A percentile compares a stretch with the other conserved stretches of the same genome.
phyloP scores from a whole-genome alignment of 2,329 filamentous ascomycete species.

The Dothideomycetidae sp. region DNA sequence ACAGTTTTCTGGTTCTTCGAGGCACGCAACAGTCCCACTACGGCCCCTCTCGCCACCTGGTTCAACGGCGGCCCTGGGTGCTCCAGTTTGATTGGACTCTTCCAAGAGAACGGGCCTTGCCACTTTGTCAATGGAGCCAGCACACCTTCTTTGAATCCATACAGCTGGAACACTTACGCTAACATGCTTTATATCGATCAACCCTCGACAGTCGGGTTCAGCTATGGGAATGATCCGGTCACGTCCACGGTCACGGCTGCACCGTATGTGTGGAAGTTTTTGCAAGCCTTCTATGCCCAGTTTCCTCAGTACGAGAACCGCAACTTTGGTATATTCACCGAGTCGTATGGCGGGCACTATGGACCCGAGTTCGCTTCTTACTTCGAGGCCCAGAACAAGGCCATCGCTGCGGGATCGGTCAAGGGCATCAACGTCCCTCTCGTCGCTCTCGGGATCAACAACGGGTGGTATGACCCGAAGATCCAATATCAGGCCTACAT shows the following conservation, averaged over 20 bases:
- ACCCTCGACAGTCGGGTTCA: slow-evolving; percentile 29
- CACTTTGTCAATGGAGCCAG: slow-evolving; percentile 27
- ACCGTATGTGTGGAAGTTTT: slow-evolving; percentile 40
- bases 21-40: slow-evolving; percentile 33
- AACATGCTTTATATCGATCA: slow-evolving; percentile 29
- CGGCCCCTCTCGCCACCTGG: slow-evolving; percentile 43
- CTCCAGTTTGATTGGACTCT: slow-evolving; percentile 49
- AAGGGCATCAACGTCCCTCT: slow-evolving; percentile 29
- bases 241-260: slow-evolving; percentile 34
- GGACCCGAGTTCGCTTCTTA: slow-evolving; percentile 45
- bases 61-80: slow-evolving; percentile 51
- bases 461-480: slow-evolving; percentile 40
- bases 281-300: slow-evolving; percentile 33
- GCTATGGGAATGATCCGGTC: slow-evolving; percentile 25
- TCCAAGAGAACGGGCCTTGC: slow-evolving; percentile 41
- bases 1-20: slow-evolving; percentile 46
- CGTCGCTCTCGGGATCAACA: slow-evolving; percentile 43
- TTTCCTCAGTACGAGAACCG: slow-evolving; percentile 29
- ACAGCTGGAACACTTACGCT: slow-evolving; percentile 29
- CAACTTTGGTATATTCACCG: slow-evolving; percentile 46
- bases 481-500: slow-evolving; percentile 28
- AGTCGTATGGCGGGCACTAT: slow-evolving; percentile 44
- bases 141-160: slow-evolving; percentile 31
- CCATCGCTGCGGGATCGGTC: slow-evolving; percentile 31
- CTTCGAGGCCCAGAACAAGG: slow-evolving; percentile 46